phyloP scores from a whole-genome alignment of 495 filamentous ascomycete species.

The Tuber calosporum region DNA sequence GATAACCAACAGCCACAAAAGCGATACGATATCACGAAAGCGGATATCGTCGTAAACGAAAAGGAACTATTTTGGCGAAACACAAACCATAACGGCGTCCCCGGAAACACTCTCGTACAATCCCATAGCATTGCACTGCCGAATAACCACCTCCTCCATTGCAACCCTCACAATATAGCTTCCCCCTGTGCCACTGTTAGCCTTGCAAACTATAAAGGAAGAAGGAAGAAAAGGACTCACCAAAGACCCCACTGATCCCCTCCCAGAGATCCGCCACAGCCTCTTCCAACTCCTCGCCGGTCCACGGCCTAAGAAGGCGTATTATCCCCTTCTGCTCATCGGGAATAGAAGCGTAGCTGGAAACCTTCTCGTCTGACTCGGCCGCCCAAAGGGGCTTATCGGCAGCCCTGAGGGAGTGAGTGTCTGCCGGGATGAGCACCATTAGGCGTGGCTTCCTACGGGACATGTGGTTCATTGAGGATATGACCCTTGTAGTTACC shows the following conservation, averaged over 20 bases:
- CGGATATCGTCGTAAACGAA: not conserved
- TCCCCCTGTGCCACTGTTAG: not conserved
- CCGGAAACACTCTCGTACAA: slow-evolving; percentile 50
- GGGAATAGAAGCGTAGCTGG: slow-evolving; percentile 11
- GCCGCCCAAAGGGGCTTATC: slow-evolving; percentile 23
- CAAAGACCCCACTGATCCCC: slow-evolving; percentile 13
- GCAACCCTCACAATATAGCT: not conserved
- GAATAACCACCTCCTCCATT: slow-evolving; percentile 49
- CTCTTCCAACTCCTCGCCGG: slow-evolving; percentile 7
- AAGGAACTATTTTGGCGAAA: slow-evolving; percentile 21
- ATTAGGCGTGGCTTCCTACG: slow-evolving; percentile 3
- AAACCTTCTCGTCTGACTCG: slow-evolving; percentile 16
- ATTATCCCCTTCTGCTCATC: slow-evolving; percentile 27
- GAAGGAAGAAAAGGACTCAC: not conserved
- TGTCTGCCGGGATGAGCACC: slow-evolving; percentile 19
- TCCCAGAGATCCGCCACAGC: slow-evolving; percentile 10
- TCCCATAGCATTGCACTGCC: slow-evolving; percentile 51
- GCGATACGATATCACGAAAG: not conserved
- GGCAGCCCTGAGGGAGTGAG: slow-evolving; percentile 9
- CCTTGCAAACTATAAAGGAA: not conserved
- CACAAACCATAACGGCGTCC: slow-evolving; percentile 47
- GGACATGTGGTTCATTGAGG: not conserved
- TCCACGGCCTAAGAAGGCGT: slow-evolving; percentile 14
- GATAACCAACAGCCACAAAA: not conserved
- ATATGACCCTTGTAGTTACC: not conserved